These are phyloP conservation scores for Didymella sp. DNA, from an alignment of 2,329 filamentous ascomycete species.

Conservation along the genomic window DNA sequence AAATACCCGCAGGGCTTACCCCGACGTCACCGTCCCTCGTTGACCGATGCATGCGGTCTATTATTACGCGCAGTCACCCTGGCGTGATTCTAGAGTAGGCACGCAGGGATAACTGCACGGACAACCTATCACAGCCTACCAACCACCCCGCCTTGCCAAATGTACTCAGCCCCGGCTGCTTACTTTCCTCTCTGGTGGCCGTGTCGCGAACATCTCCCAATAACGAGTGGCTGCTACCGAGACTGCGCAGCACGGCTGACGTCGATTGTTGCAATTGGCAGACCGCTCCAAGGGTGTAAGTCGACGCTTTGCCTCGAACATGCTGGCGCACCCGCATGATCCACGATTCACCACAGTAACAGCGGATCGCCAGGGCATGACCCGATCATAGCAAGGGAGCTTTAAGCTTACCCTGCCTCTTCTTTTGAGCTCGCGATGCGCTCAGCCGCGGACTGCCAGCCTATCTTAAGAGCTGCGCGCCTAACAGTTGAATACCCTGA, in stretches of 20 bases:
- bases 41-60: constrained; percentile 27
- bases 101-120: constrained; percentile 25
- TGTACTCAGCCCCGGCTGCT: constrained; percentile 40
- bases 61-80: constrained; percentile 20
- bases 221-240: constrained; percentile 15
- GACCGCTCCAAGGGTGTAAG: constrained; percentile 8
- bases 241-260: constrained; percentile 23
- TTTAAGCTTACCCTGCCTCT: constrained; percentile 27
- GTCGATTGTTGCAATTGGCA: constrained; percentile 12
- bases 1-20: constrained; percentile 20
- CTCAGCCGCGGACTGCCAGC: constrained; percentile 23
- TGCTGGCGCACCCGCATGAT: constrained; percentile 26
- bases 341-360: constrained; percentile 22
- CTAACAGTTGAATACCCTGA: constrained; percentile 8
- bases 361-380: constrained; percentile 31
- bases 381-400: constrained; percentile 27
- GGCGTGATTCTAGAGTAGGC: constrained; percentile 15
- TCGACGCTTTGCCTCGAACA: constrained; percentile 19
- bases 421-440: constrained; percentile 20
- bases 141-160: constrained; percentile 26
- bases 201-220: constrained; percentile 11
- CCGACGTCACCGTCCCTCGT: constrained; percentile 25
- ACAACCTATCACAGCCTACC: constrained; percentile 20
- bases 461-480: constrained; percentile 21
- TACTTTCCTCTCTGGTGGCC: constrained; percentile 11